Conservation (phyloP, 169 alveolate genomes). For the Eimeria necatrix region DNA sequence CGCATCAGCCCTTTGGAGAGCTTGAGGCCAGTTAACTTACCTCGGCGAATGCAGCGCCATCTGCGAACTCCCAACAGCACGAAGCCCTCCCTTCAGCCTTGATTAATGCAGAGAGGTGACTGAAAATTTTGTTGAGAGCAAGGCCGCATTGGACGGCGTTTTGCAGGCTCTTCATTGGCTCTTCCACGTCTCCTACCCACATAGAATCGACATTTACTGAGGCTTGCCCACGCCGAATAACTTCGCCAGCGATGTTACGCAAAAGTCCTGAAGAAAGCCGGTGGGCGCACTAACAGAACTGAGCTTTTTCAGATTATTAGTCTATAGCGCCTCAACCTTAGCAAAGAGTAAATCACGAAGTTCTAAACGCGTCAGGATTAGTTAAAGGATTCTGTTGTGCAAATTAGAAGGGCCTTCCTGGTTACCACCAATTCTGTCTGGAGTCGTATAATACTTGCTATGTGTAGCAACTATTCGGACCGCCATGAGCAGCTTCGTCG, state of each 20-base stretch:
- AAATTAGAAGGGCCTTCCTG: neutral
- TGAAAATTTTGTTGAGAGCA: constrained; percentile 93
- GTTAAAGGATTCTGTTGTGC: neutral
- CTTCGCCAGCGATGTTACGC: constrained; percentile 94
- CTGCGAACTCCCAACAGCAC: constrained; percentile 92
- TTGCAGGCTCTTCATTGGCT: constrained; percentile 83
- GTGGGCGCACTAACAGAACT: neutral
- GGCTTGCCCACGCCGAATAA: constrained; percentile 94
- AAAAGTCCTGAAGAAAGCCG: constrained; percentile 90
- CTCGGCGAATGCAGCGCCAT: constrained; percentile 96
- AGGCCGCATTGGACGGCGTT: constrained; percentile 94
- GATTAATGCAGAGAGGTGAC: constrained; percentile 87
- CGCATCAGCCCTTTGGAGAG: neutral
- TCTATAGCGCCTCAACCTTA: no score
- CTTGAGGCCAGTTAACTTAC: constrained; percentile 46
- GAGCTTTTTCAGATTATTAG: no score
- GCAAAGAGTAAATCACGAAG: no score
- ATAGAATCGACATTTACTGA: constrained; percentile 92
- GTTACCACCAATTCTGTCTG: constrained; percentile 89
- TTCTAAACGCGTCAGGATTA: no score
- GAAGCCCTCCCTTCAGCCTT: constrained; percentile 84
- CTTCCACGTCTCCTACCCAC: constrained; percentile 87
- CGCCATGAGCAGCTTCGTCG: constrained; percentile 93
- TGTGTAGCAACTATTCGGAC: constrained; percentile 95
- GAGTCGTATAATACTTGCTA: constrained; percentile 92